Percentiles rank a stretch among this genome's conserved stretches.
phyloP scores from a whole-genome alignment of 331 rosid species.

The Telfairia occidentalis region DNA sequence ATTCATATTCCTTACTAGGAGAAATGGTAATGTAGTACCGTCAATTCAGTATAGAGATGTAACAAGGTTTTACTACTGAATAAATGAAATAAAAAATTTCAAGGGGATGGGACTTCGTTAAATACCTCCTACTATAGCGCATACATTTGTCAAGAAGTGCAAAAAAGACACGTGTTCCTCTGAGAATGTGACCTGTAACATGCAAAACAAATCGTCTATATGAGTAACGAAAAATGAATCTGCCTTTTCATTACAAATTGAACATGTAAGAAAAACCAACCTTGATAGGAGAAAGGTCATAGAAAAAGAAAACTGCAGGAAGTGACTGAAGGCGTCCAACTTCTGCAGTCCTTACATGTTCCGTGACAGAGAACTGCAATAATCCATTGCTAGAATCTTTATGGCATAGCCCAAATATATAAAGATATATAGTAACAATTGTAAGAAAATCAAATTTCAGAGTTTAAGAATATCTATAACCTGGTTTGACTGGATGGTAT shows the following conservation, averaged over 20 bases:
- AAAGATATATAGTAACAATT: neutral
- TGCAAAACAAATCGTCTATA: constrained; percentile 11
- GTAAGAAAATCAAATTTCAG: no score
- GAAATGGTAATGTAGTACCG: neutral
- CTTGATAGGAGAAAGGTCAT: constrained; percentile 96
- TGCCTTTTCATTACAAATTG: neutral
- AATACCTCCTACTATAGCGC: constrained; percentile 97
- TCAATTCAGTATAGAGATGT: neutral
- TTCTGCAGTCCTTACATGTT: constrained; percentile 61
- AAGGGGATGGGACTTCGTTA: constrained; percentile 9
- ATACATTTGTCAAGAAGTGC: constrained; percentile 89
- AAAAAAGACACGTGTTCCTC: constrained; percentile 81
- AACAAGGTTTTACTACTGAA: neutral
- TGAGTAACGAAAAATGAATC: neutral
- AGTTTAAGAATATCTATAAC: constrained; percentile 19
- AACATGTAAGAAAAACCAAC: constrained; percentile 18
- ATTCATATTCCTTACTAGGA: neutral
- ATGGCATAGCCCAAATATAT: neutral
- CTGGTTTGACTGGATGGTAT: constrained; percentile 86
- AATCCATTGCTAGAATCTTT: neutral
- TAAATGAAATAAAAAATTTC: neutral
- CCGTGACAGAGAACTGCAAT: constrained; percentile 90
- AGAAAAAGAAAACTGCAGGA: constrained; percentile 89
- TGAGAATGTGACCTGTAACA: constrained; percentile 67
- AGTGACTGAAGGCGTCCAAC: constrained; percentile 63